phyloP scores from a whole-genome alignment of 1,284 basidiomycete genomes.

The Puccinia horiana region DNA sequence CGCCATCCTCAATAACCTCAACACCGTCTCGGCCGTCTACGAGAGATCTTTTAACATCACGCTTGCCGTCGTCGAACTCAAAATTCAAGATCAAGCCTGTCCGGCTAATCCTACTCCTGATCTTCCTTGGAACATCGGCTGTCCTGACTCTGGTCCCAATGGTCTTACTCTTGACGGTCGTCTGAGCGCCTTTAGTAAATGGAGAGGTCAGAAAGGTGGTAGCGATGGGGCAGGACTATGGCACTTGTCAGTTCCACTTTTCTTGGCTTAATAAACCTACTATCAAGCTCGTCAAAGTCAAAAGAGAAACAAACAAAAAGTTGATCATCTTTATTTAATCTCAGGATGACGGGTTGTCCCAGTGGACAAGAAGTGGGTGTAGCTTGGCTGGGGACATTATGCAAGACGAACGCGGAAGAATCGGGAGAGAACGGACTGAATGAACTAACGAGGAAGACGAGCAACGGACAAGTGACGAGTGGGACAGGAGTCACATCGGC shows the following conservation, averaged over 20 bases:
- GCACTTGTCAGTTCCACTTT: slow-evolving; percentile 50
- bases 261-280: background rate
- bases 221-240: slow-evolving; percentile 56
- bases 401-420: slow-evolving; percentile 52
- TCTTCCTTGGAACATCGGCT: slow-evolving; percentile 55
- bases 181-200: slow-evolving; percentile 55
- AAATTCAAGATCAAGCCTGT: slow-evolving; percentile 54
- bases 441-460: background rate
- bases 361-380: slow-evolving; percentile 57
- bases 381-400: slow-evolving; percentile 55
- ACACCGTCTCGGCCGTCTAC: slow-evolving; percentile 55
- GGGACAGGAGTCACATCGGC: slow-evolving; percentile 56
- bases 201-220: slow-evolving; percentile 54
- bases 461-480: slow-evolving; percentile 50
- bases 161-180: slow-evolving; percentile 53
- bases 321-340: background rate
- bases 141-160: slow-evolving; percentile 48
- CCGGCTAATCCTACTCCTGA: slow-evolving; percentile 52
- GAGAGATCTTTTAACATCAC: slow-evolving; percentile 55
- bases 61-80: slow-evolving; percentile 56
- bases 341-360: slow-evolving; percentile 54
- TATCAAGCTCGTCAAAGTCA: too few species aligned
- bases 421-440: background rate
- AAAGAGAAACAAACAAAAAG: background rate
- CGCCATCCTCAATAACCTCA: slow-evolving; percentile 55